Evolutionary conservation across 2,329 filamentous ascomycete species (phyloP).

Genomic region (Uncinocarpus reesii): DNA sequence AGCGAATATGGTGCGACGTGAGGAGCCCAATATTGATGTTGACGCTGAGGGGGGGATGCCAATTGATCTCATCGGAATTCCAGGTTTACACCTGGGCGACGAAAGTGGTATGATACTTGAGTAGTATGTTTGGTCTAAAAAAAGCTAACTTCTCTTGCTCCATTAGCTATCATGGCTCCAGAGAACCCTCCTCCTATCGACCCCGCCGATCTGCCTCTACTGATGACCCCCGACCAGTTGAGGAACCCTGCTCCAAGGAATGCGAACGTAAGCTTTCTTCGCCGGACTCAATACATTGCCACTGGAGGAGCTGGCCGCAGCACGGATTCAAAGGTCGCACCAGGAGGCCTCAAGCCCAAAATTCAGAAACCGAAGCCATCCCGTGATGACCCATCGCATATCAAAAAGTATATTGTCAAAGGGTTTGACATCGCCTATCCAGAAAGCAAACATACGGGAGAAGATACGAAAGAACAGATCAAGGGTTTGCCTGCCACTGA

Average conservation of each 20-base stretch:
- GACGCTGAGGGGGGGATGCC: constrained; percentile 98
- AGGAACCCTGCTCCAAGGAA: constrained; percentile 72
- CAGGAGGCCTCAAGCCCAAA: constrained; percentile 20
- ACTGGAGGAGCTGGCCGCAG: constrained; percentile 26
- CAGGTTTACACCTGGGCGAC: constrained; percentile 87
- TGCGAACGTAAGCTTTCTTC: constrained; percentile 79
- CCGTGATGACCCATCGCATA: constrained; percentile 50
- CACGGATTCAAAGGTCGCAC: constrained; percentile 25
- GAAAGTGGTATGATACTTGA: constrained; percentile 62
- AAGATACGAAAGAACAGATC: constrained; percentile 44
- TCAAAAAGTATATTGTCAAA: constrained; percentile 52
- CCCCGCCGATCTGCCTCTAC: constrained; percentile 70
- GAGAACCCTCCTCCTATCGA: constrained; percentile 62
- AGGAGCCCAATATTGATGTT: constrained; percentile 90
- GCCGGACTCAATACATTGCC: constrained; percentile 85
- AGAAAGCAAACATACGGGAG: constrained; percentile 48
- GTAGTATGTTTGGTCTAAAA: background rate
- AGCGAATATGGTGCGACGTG: constrained; percentile 76
- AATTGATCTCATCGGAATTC: constrained; percentile 87
- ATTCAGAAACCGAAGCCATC: constrained; percentile 28
- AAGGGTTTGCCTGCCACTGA: constrained; percentile 45
- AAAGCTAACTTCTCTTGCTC: constrained; percentile 9
- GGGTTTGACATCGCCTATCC: constrained; percentile 57
- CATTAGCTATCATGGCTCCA: constrained; percentile 67
- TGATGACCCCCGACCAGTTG: constrained; percentile 72